Evolutionary conservation across 2,329 filamentous ascomycete species (phyloP), one percentile per base, ranked within the genome.

Genomic region (Aspergillus arachidicola): DNA sequence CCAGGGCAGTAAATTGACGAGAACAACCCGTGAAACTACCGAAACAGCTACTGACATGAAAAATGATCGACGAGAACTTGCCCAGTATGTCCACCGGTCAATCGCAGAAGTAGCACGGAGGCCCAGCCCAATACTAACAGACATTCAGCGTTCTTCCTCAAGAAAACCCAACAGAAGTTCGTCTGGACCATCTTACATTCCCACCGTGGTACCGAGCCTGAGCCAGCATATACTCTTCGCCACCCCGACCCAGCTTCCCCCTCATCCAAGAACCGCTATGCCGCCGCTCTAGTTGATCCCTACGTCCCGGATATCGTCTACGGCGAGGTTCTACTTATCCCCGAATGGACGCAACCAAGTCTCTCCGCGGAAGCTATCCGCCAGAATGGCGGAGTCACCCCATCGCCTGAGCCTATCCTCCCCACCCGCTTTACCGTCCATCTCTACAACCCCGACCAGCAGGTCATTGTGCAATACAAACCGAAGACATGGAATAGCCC

Each of bases 31-130:
- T 12, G 45, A 7, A 16, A 28, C 6, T 7, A 26, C n/a, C 28
- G 1, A 4, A 41, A 23, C n/a, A 3, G 28, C 14, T 32, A 53
- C 46, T 58, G 23, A 51, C 57, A 63, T 61, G 46, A 34, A 77
- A 70, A 21, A 97, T 97, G 93, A 86, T 96, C 72, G 93, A 97
- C 88, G 92, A 96, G 77, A 96, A 94, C 78, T 87, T 97, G n/a
- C 94, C 94, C 61, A 93, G 85, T 86, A 72, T 69, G 72, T 69
- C 53, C 12, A 38, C 48, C 59, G 30, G 38, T 28, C 26, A 36
- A 14, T 54, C 21, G 10, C 51, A 54, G 32, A 34, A 19, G n/a
- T 19, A 36, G 12, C 46, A 34, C 12, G 28, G 26, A 28, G 26
- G 6, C 5, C 26, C 26, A 32, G 19, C 6, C 26, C 23, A 46